Conservation (phyloP, 306 rosid species). For the Cucumis cinereus region DNA sequence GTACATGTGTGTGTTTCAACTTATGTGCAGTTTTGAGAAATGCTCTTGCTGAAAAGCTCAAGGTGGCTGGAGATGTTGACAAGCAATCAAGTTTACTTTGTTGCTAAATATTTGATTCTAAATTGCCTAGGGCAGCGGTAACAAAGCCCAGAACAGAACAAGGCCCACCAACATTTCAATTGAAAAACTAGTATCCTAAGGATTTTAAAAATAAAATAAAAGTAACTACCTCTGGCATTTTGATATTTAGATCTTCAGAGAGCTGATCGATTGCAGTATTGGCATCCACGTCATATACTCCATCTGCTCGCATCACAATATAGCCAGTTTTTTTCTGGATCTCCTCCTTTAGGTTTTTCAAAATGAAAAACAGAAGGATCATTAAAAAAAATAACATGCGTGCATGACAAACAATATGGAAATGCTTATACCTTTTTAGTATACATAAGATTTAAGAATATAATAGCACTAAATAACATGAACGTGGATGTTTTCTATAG, state of each 20-base stretch:
- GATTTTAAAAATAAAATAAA: background rate
- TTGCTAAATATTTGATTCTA: background rate
- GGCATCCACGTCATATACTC: constrained; percentile 93
- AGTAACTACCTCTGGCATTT: constrained; percentile 82
- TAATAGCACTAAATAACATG: background rate
- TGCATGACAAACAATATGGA: background rate
- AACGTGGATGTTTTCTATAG: background rate
- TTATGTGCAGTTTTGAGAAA: background rate
- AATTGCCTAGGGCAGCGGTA: background rate
- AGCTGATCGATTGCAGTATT: constrained; percentile 96
- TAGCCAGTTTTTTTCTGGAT: constrained; percentile 98
- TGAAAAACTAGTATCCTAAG: background rate
- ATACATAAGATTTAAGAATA: background rate
- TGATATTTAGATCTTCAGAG: constrained; percentile 82
- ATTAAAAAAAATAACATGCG: background rate
- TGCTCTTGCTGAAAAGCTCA: background rate
- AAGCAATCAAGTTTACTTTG: background rate
- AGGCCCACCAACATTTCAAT: background rate
- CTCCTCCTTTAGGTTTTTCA: constrained; percentile 59
- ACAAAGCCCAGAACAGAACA: background rate
- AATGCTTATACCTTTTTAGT: background rate
- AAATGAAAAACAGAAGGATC: constrained; percentile 9
- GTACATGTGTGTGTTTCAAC: background rate
- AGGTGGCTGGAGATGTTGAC: background rate
- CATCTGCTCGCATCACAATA: constrained; percentile 92